Evolutionary conservation across 164 flowering plant species (phyloP).

Genomic region (Vitis labrusca): DNA sequence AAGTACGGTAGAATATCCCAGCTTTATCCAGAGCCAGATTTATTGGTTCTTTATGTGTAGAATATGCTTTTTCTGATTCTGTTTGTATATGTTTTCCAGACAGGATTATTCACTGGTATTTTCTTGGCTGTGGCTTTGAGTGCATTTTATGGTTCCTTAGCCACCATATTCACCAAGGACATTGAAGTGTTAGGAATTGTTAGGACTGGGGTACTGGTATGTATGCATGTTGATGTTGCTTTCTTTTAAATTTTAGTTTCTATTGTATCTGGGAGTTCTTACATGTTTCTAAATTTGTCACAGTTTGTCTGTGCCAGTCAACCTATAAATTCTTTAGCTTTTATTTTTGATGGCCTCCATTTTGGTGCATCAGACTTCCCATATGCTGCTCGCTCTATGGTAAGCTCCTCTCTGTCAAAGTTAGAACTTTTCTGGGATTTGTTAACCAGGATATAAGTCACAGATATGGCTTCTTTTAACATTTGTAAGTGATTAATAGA

Average conservation of each 20-base stretch:
- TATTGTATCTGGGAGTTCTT: neutral
- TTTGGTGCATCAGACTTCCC: constrained; percentile 91
- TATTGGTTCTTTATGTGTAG: constrained; percentile 1
- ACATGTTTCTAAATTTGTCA: constrained; percentile 5
- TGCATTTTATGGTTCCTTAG: constrained; percentile 59
- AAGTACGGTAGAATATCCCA: neutral
- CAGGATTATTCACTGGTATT: constrained; percentile 67
- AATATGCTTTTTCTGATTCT: constrained; percentile 7
- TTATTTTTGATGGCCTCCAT: constrained; percentile 89
- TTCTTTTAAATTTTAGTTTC: neutral
- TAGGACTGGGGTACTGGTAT: constrained; percentile 73
- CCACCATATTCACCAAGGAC: constrained; percentile 78
- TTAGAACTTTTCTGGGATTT: neutral
- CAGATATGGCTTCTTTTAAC: neutral
- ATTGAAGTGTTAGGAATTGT: constrained; percentile 65
- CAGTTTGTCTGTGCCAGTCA: constrained; percentile 95
- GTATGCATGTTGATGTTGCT: constrained; percentile 7
- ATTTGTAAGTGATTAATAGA: constrained; percentile 31
- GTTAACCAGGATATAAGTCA: neutral
- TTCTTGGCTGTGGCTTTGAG: constrained; percentile 61
- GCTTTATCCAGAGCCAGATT: neutral
- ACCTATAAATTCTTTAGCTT: constrained; percentile 87
- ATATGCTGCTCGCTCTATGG: constrained; percentile 86
- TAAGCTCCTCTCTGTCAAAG: constrained; percentile 19
- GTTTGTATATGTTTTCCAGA: constrained; percentile 44